Conservation (phyloP, 352 stramenopile species). For the Globisporangium ultimum region DNA sequence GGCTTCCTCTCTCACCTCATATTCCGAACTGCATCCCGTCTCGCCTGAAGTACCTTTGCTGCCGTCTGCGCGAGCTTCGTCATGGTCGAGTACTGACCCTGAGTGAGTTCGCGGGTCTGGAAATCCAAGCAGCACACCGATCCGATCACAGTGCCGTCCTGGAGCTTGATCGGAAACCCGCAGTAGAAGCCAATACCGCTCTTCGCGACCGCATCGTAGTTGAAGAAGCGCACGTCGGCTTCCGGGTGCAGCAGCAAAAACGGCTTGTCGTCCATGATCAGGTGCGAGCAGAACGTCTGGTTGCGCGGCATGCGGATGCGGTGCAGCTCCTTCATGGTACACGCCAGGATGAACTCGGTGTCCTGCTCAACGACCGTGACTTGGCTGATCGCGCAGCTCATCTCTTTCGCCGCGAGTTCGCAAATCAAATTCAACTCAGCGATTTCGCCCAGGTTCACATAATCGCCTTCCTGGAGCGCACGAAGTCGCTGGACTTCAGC, state of each 20-base stretch:
- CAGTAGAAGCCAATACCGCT: conserved; percentile 48
- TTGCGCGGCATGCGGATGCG: conserved; percentile 26
- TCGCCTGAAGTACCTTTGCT: no score
- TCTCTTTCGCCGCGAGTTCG: conserved; percentile 32
- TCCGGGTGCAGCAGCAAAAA: conserved; percentile 50
- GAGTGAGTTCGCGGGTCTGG: no score
- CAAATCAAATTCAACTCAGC: conserved; percentile 53
- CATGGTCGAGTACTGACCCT: no score
- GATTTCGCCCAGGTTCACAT: conserved; percentile 32
- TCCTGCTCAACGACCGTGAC: conserved; percentile 42
- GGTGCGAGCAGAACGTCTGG: conserved; percentile 49
- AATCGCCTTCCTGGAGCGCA: conserved; percentile 29
- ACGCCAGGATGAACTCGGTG: conserved; percentile 34
- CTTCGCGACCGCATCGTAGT: conserved; percentile 29
- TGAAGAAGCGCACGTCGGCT: neutral
- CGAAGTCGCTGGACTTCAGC: conserved; percentile 18
- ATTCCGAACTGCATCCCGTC: no score
- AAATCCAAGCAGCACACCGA: no score
- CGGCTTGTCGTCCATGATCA: conserved; percentile 40
- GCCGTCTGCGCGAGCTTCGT: no score
- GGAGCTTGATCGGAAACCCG: conserved; percentile 40
- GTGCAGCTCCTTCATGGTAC: conserved; percentile 26
- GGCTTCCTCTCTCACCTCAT: no score
- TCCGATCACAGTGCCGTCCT: no score
- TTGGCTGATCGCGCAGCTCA: conserved; percentile 38